Conservation (phyloP, 179 eudicot genomes). For the Silene coronaria region DNA sequence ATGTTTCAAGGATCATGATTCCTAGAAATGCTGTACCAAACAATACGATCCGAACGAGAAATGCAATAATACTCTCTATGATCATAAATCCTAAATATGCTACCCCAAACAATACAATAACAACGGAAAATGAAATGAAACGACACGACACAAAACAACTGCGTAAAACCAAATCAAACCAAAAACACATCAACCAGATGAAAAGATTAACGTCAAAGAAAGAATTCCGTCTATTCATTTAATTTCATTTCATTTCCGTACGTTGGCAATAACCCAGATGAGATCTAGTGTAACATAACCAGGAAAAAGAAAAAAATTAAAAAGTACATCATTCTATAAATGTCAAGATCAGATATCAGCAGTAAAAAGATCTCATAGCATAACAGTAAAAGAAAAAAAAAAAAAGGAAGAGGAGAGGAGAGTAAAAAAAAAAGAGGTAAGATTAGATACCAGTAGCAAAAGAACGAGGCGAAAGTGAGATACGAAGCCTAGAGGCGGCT, state of each 20-base stretch:
- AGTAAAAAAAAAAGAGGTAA: not conserved
- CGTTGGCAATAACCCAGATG: constrained; percentile 20
- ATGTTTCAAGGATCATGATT: not conserved
- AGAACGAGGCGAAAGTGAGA: constrained; percentile 54
- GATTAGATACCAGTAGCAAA: constrained; percentile 56
- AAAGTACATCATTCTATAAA: not conserved
- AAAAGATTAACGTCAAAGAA: not conserved
- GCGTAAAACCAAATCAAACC: not conserved
- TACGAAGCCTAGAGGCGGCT: constrained; percentile 63
- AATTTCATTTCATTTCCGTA: not conserved
- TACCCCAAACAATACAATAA: not conserved
- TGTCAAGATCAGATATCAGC: not conserved
- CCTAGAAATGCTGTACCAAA: not conserved
- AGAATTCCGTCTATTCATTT: not conserved
- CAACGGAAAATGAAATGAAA: not conserved
- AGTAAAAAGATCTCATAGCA: not conserved
- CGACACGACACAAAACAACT: not conserved
- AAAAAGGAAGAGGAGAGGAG: not conserved
- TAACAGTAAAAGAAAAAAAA: not conserved
- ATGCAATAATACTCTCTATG: not conserved
- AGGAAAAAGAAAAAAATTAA: constrained; percentile 7
- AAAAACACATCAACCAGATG: not conserved
- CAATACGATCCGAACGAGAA: not conserved
- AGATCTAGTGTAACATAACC: constrained; percentile 20
- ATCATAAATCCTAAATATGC: not conserved